These are phyloP conservation scores for Claviceps africana DNA, from an alignment of 2,329 filamentous ascomycete species.

Conservation along the genomic window DNA sequence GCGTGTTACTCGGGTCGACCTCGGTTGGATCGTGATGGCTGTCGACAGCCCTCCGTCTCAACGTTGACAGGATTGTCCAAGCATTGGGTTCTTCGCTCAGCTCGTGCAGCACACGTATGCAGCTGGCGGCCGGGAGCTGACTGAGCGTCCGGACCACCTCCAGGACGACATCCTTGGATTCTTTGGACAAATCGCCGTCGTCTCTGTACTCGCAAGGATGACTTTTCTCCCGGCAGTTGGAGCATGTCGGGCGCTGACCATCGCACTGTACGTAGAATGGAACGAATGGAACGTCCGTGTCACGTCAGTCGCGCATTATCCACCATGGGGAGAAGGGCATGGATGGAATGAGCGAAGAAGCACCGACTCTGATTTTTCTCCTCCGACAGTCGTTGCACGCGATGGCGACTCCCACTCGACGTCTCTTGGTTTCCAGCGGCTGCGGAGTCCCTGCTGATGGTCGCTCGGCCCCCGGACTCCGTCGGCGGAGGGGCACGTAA, in stretches of 20 bases:
- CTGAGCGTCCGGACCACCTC: constrained; percentile 15
- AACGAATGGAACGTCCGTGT: not conserved
- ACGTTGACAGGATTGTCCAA: constrained; percentile 9
- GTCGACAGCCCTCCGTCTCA: constrained; percentile 5
- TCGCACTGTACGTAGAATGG: constrained; percentile 10
- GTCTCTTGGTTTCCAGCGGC: constrained; percentile 7
- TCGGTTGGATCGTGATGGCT: not conserved
- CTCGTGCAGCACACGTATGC: constrained; percentile 9
- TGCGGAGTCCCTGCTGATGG: not conserved
- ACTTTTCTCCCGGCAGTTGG: constrained; percentile 8
- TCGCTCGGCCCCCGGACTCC: not conserved
- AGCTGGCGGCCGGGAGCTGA: constrained; percentile 9
- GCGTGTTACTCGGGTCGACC: not conserved
- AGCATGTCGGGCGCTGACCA: constrained; percentile 10
- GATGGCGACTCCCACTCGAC: constrained; percentile 12
- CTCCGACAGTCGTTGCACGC: constrained; percentile 13
- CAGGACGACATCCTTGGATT: constrained; percentile 4
- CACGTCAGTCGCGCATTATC: not conserved
- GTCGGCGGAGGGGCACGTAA: constrained; percentile 2
- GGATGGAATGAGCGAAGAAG: too few relatives aligned
- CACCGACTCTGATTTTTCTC: constrained; percentile 12
- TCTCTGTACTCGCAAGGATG: constrained; percentile 10
- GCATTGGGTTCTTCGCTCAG: constrained; percentile 12
- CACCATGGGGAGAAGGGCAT: too few relatives aligned
- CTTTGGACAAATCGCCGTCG: constrained; percentile 5